Base-by-base conservation (phyloP, 192 early-diverging fungal species). In the Podochytrium sp. region DNA sequence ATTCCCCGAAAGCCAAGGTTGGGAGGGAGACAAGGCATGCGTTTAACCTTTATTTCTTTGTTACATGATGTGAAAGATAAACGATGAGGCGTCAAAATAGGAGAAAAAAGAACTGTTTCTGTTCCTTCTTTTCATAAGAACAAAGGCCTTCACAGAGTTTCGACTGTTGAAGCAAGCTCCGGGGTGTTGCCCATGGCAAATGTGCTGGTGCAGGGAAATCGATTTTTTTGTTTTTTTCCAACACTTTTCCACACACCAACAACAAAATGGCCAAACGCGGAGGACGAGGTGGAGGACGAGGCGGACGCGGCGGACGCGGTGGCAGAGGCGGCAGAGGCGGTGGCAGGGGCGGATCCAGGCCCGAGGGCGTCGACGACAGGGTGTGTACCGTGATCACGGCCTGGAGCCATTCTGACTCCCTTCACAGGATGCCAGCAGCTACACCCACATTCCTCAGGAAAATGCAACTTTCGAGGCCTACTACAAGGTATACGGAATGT, bases 401-500 rank as follows among this genome's bases (percentile, higher is more conserved):
- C 20, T 16, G 29, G 42, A 23, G 29, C 25, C 42, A 58, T n/a
- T 49, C 23, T 32, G 34, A 49, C 42, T 23, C 23, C 20, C 16
- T 18, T 16, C 64, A 10, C 20, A 59, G 37, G 56, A 69, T 70
- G 50, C n/a, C 12, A 41, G n/a, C 51, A n/a, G 71, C 65, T 87
- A 83, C 47, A 75, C 41, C 30, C 79, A 81, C 38, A 76, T 86
- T 39, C 75, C 75, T 27, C 80, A 81, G 83, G 75, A 89, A 56
- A 93, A 92, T 77, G 87, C 78, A 20, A 77, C 72, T 25, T 89
- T 93, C 71, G 85, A 90, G 51, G 73, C 66, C 40, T 93, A 91
- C 83, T 93, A 93, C 83, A 88, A 88, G 82, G 92, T 80, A 57
- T 4, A 68, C 27, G 16, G 40, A 29, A 29, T 7, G 2, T 23